Conservation (phyloP, 352 stramenopile genomes). For the Blastocystis sp. region DNA sequence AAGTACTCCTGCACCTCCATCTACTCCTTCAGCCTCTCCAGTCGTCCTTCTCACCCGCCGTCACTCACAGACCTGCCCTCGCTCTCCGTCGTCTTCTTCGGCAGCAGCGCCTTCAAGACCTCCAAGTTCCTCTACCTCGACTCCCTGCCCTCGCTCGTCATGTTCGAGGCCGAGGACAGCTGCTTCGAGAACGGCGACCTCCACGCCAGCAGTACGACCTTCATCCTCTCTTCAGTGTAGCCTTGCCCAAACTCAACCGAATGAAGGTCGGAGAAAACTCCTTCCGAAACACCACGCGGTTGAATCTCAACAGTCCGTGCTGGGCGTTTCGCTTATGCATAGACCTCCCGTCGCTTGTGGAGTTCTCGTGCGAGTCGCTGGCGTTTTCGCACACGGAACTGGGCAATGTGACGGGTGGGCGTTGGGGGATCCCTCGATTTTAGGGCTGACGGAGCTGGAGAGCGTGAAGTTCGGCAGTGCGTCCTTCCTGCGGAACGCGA, state of each 20-base stretch:
- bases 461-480: constrained; percentile 15
- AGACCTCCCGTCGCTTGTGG: constrained; percentile 40
- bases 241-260: constrained; percentile 17
- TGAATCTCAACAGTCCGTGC: background rate
- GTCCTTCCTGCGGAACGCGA: background rate
- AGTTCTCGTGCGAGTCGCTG: constrained; percentile 41
- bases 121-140: background rate
- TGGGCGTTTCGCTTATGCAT: background rate
- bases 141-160: constrained; percentile 12
- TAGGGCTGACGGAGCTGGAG: constrained; percentile 27
- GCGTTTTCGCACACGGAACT: constrained; percentile 8
- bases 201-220: background rate
- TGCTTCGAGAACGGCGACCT: constrained; percentile 59
- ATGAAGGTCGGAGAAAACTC: constrained; percentile 49
- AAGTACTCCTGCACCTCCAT: constrained; percentile 28
- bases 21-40: constrained; percentile 8
- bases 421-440: no score
- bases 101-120: background rate
- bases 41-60: background rate
- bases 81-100: constrained; percentile 50
- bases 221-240: background rate
- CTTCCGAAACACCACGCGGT: background rate
- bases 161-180: constrained; percentile 19
- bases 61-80: background rate
- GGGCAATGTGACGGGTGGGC: no score